Evolutionary conservation across 2,329 filamentous ascomycete species (phyloP), one percentile per base, ranked within the genome.

Genomic region (Mariannaea elegans): DNA sequence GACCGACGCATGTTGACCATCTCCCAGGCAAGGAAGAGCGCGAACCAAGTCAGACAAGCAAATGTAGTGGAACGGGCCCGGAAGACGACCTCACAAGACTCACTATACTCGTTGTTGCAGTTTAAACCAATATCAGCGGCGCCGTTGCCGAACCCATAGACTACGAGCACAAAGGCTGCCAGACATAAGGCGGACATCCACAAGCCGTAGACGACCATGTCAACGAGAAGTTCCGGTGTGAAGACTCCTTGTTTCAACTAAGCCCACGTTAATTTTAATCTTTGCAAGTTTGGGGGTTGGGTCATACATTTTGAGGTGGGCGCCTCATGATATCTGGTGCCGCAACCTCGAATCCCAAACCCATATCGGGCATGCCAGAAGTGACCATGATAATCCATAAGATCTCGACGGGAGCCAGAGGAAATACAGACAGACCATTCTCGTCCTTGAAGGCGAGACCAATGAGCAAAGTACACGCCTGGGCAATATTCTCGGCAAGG

Each of bases 351-450:
- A 91, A 88, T 2, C 90, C 89, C 3, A 92, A 81, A 60, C 89
- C 90, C 87, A 92, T 91, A 63, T 91, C 90, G 3, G 90, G 89
- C 69, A 92, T 82, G 47, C 86, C 87, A 29, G 88, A 91, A 1
- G 90, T 92, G 55, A 92, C 83, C 89, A 92, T 92, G 69, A 92
- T 92, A 62, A 93, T 88, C 90, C 89, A 92, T 39, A 92, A 80
- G 63, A 92, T 90, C 65, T 92, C 86, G n/a, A 92, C 87, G 0
- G 90, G 90, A 0, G 88, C 81, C 13, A 92, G 81, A 0, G 89
- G 89, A 70, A 92, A 92, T 5, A 92, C 88, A 0, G 89, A 91
- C 21, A 90, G 76, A 2, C 82, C 79, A 13, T 78, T 79, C 4
- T 72, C 66, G 63, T 92, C 90, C 75, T 92, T 91, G 78, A 92